Percentiles rank a stretch among this genome's conserved stretches.
These are phyloP conservation scores for Saccharomycopsis guyanensis DNA, from an alignment of 805 yeast genomes.

Conservation along the genomic window DNA sequence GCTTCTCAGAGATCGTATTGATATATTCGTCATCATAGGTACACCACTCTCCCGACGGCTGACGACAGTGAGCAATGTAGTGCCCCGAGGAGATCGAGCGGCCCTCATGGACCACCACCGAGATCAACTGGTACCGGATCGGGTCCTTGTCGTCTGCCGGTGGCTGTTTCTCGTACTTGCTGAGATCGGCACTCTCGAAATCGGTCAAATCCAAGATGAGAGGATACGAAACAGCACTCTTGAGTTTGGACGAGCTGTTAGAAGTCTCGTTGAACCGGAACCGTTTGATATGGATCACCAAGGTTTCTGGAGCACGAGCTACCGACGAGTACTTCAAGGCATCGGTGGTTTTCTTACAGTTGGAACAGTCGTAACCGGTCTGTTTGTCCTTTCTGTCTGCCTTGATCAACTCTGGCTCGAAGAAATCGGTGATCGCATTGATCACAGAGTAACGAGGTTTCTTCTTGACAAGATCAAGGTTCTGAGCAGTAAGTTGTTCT, in stretches of 20 bases:
- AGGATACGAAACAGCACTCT: constrained; percentile 78
- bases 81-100: constrained; percentile 90
- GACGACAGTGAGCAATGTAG: constrained; percentile 83
- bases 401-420: constrained; percentile 71
- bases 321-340: constrained; percentile 74
- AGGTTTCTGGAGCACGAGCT: constrained; percentile 78
- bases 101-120: constrained; percentile 92
- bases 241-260: constrained; percentile 71
- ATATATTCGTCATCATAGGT: constrained; percentile 91
- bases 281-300: constrained; percentile 80
- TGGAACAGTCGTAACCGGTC: constrained; percentile 76
- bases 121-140: constrained; percentile 59
- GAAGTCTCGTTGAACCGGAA: constrained; percentile 76
- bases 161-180: constrained; percentile 26
- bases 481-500: background rate
- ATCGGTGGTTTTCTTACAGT: constrained; percentile 66
- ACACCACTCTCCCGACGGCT: constrained; percentile 90
- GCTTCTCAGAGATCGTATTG: constrained; percentile 61
- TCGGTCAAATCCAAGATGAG: constrained; percentile 64
- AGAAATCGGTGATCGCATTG: constrained; percentile 71
- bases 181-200: constrained; percentile 34
- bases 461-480: background rate
- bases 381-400: constrained; percentile 58
- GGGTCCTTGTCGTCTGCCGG: constrained; percentile 28
- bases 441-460: constrained; percentile 54